A percentile compares a stretch with the other conserved stretches of the same genome.
These are phyloP conservation scores for Colletotrichum sojae DNA, from an alignment of 2,329 filamentous ascomycete genomes.

Conservation along the genomic window DNA sequence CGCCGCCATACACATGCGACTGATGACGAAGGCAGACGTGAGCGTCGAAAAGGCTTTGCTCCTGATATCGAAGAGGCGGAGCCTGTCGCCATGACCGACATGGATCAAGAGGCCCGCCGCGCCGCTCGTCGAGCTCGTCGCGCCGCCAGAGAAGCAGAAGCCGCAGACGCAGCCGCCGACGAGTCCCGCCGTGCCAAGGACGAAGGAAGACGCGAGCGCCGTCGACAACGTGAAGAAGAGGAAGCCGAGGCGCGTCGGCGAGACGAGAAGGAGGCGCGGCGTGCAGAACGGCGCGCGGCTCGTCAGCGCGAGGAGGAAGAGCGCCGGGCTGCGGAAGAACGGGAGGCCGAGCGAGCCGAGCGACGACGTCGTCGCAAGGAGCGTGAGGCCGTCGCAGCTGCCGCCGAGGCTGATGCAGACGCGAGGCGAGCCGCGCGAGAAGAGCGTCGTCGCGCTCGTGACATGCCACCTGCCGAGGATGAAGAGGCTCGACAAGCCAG, in stretches of 20 bases:
- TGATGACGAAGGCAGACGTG: constrained; percentile 63
- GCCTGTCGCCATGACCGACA: constrained; percentile 61
- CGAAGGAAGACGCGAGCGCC: constrained; percentile 68
- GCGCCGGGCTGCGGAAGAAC: constrained; percentile 63
- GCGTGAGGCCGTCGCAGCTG: constrained; percentile 59
- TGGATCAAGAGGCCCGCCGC: constrained; percentile 73
- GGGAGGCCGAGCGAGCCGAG: constrained; percentile 64
- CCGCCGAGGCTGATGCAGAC: constrained; percentile 62
- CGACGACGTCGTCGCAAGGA: constrained; percentile 65
- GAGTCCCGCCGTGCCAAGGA: constrained; percentile 71
- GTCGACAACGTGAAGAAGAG: constrained; percentile 70
- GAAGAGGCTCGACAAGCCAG: constrained; percentile 68
- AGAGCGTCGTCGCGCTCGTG: constrained; percentile 65
- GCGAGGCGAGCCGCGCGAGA: constrained; percentile 61
- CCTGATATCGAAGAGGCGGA: constrained; percentile 67
- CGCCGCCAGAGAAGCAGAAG: constrained; percentile 61
- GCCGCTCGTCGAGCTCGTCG: constrained; percentile 74
- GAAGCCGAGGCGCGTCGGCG: constrained; percentile 63
- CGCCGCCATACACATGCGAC: constrained; percentile 67
- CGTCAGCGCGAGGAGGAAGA: constrained; percentile 65
- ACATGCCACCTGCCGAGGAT: constrained; percentile 60
- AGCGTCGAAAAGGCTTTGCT: constrained; percentile 55
- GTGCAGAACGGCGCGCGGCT: constrained; percentile 66
- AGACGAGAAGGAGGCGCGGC: constrained; percentile 72
- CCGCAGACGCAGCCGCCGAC: constrained; percentile 64